Percentiles rank a stretch among this genome's conserved stretches.
Evolutionary conservation across 306 rosid species (phyloP).

Genomic region (Prunus campanulata): DNA sequence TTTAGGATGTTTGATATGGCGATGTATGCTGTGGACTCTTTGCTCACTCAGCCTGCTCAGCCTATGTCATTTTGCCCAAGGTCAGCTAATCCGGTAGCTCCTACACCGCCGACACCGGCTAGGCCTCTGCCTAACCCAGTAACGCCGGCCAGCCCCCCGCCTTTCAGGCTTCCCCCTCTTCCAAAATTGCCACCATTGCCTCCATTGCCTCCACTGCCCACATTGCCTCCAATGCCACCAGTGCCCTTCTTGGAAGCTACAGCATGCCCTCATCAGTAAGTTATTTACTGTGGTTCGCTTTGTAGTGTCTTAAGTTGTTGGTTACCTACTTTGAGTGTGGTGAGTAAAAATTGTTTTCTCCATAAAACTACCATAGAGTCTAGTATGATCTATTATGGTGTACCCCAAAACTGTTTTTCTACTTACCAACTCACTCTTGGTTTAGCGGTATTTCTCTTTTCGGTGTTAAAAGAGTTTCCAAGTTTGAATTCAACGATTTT

Average conservation of each 20-base stretch:
- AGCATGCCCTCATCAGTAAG: constrained; percentile 75
- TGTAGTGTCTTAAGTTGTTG: too few species aligned
- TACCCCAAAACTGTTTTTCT: neutral
- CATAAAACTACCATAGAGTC: neutral
- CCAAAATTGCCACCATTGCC: constrained; percentile 41
- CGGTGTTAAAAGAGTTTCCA: neutral
- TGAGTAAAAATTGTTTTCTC: neutral
- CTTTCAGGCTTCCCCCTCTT: constrained; percentile 43
- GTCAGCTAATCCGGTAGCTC: constrained; percentile 46
- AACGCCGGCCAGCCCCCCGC: constrained; percentile 25
- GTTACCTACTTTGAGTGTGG: too few species aligned
- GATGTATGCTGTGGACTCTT: constrained; percentile 67
- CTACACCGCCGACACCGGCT: constrained; percentile 34
- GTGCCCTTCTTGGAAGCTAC: constrained; percentile 57
- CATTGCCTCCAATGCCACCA: constrained; percentile 41
- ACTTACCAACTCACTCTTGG: neutral
- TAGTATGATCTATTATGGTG: neutral
- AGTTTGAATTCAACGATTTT: neutral
- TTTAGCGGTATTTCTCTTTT: neutral
- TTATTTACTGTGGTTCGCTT: neutral
- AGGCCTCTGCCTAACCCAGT: constrained; percentile 1
- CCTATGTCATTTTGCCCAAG: constrained; percentile 70
- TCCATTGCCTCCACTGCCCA: constrained; percentile 43
- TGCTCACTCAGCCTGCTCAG: constrained; percentile 74
- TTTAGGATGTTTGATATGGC: constrained; percentile 72